Percentiles rank a stretch among this genome's conserved stretches.
phyloP scores from a whole-genome alignment of 768 basidiomycete species.

The Boletus rubropictus region DNA sequence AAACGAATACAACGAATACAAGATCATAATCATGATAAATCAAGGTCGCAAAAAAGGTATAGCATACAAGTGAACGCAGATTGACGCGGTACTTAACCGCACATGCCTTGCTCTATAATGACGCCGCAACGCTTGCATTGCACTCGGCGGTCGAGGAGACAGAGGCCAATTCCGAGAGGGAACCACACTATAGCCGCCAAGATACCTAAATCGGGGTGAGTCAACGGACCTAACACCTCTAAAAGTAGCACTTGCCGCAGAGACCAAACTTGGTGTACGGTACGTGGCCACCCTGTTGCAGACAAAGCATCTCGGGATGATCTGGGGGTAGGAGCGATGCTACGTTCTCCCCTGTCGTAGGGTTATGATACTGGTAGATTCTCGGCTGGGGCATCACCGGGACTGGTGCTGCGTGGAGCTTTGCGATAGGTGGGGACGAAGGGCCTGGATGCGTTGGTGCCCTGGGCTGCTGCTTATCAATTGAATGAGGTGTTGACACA shows the following conservation, averaged over 20 bases:
- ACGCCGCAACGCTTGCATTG: constrained; percentile 51
- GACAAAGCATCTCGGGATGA: constrained; percentile 80
- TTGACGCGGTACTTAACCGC: constrained; percentile 15
- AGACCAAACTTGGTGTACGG: constrained; percentile 60
- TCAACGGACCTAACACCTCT: background rate
- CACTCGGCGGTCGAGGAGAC: constrained; percentile 67
- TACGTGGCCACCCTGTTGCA: constrained; percentile 71
- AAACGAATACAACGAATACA: too few relatives aligned
- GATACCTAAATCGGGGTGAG: constrained; percentile 43
- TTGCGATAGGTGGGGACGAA: constrained; percentile 12
- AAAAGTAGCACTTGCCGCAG: constrained; percentile 45
- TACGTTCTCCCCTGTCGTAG: constrained; percentile 49
- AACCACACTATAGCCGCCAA: constrained; percentile 86
- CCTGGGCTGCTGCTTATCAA: constrained; percentile 15
- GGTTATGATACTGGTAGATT: constrained; percentile 67
- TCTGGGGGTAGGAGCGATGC: constrained; percentile 65
- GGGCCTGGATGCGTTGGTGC: constrained; percentile 1
- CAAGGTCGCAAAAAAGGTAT: background rate
- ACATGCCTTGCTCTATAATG: constrained; percentile 35
- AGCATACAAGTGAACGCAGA: background rate
- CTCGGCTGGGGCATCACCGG: constrained; percentile 39
- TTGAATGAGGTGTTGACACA: background rate
- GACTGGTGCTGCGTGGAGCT: constrained; percentile 27
- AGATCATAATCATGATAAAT: background rate
- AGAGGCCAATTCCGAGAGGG: constrained; percentile 73